Conservation (phyloP, 768 basidiomycete genomes). For the Phlebiopsis flavidoalba region DNA sequence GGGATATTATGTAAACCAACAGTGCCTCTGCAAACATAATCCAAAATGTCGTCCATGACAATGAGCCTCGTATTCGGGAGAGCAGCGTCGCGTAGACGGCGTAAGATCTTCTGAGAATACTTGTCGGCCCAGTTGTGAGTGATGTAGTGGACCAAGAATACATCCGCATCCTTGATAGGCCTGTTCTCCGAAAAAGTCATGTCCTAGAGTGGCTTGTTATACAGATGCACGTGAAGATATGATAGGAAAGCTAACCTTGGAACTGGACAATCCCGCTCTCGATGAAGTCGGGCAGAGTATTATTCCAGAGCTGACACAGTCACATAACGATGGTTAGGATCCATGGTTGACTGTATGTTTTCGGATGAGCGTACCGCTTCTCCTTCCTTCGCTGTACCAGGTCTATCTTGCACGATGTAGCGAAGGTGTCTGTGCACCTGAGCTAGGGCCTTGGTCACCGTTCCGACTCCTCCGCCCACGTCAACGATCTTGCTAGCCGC, state of each 20-base stretch:
- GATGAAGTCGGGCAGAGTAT: not conserved
- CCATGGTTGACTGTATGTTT: not conserved
- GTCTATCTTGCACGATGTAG: constrained; percentile 27
- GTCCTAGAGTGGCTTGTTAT: constrained; percentile 15
- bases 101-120: constrained; percentile 29
- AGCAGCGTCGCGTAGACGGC: constrained; percentile 32
- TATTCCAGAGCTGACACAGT: not conserved
- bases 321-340: too few relatives aligned
- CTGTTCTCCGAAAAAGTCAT: constrained; percentile 33
- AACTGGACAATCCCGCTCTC: not conserved
- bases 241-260: not conserved
- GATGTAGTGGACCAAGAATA: constrained; percentile 32
- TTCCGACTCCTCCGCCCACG: constrained; percentile 29
- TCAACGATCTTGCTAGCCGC: constrained; percentile 25
- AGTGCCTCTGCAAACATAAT: constrained; percentile 17
- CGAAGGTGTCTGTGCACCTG: constrained; percentile 17
- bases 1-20: constrained; percentile 18
- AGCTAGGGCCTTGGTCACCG: constrained; percentile 19
- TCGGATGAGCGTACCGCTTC: constrained; percentile 4
- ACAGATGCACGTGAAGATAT: not conserved
- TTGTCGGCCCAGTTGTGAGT: constrained; percentile 37
- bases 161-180: constrained; percentile 28
- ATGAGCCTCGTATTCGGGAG: constrained; percentile 32
- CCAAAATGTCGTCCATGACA: constrained; percentile 35
- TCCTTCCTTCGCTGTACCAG: constrained; percentile 21